A percentile compares a stretch with the other conserved stretches of the same genome.
Evolutionary conservation across 2,329 filamentous ascomycete species (phyloP).

Genomic region (Penicillium janthinellum): DNA sequence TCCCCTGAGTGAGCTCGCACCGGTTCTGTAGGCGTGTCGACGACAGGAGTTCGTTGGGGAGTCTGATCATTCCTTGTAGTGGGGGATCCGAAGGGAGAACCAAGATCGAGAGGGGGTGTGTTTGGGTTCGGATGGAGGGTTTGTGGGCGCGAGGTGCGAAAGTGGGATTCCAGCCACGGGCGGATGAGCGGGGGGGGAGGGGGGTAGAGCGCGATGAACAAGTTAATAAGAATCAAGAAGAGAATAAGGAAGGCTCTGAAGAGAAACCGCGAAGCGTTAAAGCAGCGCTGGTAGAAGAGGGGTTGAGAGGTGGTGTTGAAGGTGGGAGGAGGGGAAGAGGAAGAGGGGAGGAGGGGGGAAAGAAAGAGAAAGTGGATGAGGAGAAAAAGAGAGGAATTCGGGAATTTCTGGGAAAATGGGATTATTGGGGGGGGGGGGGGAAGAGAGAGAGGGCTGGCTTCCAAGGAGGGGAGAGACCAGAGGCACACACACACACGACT

Average conservation of each 20-base stretch:
- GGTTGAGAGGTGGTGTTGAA: conserved; percentile 24
- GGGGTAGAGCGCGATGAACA: conserved; percentile 12
- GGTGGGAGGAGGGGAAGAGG: conserved; percentile 23
- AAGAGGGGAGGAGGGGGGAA: conserved; percentile 22
- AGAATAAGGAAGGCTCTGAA: conserved; percentile 24
- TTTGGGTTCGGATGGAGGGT: neutral
- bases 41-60: conserved; percentile 43
- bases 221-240: neutral
- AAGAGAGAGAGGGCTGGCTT: conserved; percentile 11
- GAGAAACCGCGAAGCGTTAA: conserved; percentile 27
- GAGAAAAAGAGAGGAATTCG: conserved; percentile 27
- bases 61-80: conserved; percentile 49
- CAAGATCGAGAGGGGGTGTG: conserved; percentile 20
- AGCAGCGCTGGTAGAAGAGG: conserved; percentile 21
- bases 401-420: conserved; percentile 8
- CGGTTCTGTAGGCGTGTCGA: conserved; percentile 46
- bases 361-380: conserved; percentile 19
- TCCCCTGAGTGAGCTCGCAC: conserved; percentile 46
- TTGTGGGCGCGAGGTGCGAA: conserved; percentile 10
- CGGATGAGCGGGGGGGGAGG: conserved; percentile 28
- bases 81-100: conserved; percentile 21
- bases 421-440: conserved; percentile 20
- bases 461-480: conserved; percentile 5
- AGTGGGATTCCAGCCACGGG: conserved; percentile 45
- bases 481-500: conserved; percentile 21